These are phyloP conservation scores for Bondarzewia mesenterica DNA, from an alignment of 1,284 basidiomycete genomes.

Conservation along the genomic window DNA sequence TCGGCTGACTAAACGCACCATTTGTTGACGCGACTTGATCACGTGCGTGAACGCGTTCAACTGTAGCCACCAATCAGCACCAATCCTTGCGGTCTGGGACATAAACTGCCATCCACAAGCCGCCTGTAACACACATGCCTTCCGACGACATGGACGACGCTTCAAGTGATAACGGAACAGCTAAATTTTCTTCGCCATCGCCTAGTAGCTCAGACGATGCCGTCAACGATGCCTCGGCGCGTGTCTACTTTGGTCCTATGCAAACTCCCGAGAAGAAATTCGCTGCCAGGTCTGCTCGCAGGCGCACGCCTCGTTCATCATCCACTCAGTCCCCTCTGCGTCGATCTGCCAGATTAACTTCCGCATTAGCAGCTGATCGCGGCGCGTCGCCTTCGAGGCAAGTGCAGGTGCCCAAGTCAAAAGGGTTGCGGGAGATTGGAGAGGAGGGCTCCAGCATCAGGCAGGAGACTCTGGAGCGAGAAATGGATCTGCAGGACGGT, in stretches of 20 bases:
- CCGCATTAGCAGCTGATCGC: constrained; percentile 13
- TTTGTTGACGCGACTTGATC: too few relatives aligned
- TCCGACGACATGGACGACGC: constrained; percentile 13
- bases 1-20: too few relatives aligned
- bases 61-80: neutral
- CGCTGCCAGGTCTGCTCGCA: constrained; percentile 23
- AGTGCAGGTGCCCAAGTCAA: too few relatives aligned
- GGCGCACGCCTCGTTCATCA: constrained; percentile 25
- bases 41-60: constrained; percentile 15
- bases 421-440: constrained; percentile 20
- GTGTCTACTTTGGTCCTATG: constrained; percentile 44
- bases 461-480: constrained; percentile 1
- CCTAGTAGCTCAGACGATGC: constrained; percentile 11
- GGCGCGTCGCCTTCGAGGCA: constrained; percentile 7
- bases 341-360: constrained; percentile 43
- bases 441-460: constrained; percentile 14
- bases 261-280: constrained; percentile 49
- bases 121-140: neutral
- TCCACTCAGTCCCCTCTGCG: constrained; percentile 20
- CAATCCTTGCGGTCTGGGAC: too few relatives aligned
- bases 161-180: constrained; percentile 11
- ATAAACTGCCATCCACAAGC: neutral
- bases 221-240: constrained; percentile 29
- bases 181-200: constrained; percentile 11
- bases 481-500: constrained; percentile 24